These are phyloP conservation scores for Coelastrella sp. DNA, from an alignment of 139 green algal genomes.

Conservation along the genomic window DNA sequence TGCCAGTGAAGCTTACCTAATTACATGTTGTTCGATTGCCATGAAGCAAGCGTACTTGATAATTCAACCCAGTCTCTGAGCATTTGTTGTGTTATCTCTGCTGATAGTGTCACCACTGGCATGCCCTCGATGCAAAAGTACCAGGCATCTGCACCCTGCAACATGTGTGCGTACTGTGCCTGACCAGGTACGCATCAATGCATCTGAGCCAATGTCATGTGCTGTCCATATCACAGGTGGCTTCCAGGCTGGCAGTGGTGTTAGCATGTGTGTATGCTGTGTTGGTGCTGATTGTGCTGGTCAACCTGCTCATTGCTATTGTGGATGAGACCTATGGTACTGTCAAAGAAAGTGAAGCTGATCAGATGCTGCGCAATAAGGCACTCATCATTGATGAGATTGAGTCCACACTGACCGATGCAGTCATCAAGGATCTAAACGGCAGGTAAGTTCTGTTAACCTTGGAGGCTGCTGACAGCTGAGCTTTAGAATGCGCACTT, in stretches of 20 bases:
- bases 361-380: constrained; percentile 53
- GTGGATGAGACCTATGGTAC: constrained; percentile 35
- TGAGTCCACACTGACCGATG: constrained; percentile 46
- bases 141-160: not conserved
- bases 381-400: constrained; percentile 52
- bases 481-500: not conserved
- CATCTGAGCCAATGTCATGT: too few relatives aligned
- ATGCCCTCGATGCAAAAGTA: not conserved
- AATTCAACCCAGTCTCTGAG: too few relatives aligned
- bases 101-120: too few relatives aligned
- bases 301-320: constrained; percentile 54
- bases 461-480: not conserved
- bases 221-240: constrained; percentile 3
- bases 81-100: too few relatives aligned
- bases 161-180: not conserved
- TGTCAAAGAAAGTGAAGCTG: constrained; percentile 49
- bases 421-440: constrained; percentile 41
- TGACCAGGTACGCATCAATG: too few relatives aligned
- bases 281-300: constrained; percentile 49
- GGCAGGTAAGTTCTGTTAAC: constrained; percentile 13
- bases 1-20: too few relatives aligned
- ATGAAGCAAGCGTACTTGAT: too few relatives aligned
- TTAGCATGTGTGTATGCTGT: constrained; percentile 33
- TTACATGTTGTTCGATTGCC: too few relatives aligned
- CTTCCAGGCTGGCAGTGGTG: constrained; percentile 35